Evolutionary conservation across 2,329 filamentous ascomycete genomes (phyloP), one percentile per base, ranked within the genome.

Genomic region (Fusarium azukiicola): DNA sequence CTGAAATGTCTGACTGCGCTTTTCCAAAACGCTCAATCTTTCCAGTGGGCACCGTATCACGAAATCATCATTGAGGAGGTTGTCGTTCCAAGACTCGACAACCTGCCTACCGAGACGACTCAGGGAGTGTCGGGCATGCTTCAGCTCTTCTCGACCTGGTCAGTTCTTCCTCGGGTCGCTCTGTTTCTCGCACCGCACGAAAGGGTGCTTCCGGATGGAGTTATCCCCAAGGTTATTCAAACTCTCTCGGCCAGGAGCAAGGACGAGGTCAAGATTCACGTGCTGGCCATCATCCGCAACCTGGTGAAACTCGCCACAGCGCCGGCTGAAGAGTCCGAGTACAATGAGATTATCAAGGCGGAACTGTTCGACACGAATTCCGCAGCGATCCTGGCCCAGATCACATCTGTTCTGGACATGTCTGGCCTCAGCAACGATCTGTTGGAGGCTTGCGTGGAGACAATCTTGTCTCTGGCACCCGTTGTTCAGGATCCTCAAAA

Each of bases 41-140:
- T 95, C 76, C 91, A 96, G 67, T 98, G 97, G 96, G 90, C 90
- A 4, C 89, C 91, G 2, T 98, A 97, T 84, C 92, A 96, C 49
- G 90, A 92, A 13, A 87, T 92, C 1, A 94, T 99, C 68, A 93
- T 98, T 69, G 89, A 92, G 40, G 95, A 98, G 83, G 89, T 98
- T 38, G 91, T 99, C 61, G 93, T 93, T 68, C 96, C 96, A 23
- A 93, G 96, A 79, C 89, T 99, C 23, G 92, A 95, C 5, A 96
- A 96, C 73, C 93, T 99, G 70, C 93, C 97, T 0, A 90, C 93
- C 9, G 98, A 99, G 88, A 98, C 96, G 56, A 96, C 96, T 0
- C 97, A 99, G 84, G 96, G 96, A 19, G 91, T 99, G 12, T 99
- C 98, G 5, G 96, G 95, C 21, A 92, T 97, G 52, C 91, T 99